Conservation (phyloP, 192 early-diverging fungal species). For the Coemansia sp. region DNA sequence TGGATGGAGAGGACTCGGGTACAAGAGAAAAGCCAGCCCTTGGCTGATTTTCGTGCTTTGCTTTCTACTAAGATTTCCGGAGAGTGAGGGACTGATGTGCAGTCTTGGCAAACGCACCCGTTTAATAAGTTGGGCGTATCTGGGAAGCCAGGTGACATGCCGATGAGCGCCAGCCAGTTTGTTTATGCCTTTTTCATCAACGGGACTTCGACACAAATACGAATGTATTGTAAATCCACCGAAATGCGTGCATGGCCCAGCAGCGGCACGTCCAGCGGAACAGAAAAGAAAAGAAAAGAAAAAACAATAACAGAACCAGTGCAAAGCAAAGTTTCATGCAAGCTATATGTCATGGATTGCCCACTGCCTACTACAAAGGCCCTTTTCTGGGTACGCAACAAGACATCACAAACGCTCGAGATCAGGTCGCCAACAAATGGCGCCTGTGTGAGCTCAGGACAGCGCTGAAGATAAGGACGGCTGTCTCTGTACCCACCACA, state of each 20-base stretch:
- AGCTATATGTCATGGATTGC: neutral
- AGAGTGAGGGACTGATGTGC: neutral
- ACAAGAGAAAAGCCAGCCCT: neutral
- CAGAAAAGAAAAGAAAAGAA: neutral
- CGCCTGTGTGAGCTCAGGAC: neutral
- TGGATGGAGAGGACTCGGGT: neutral
- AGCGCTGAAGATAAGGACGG: neutral
- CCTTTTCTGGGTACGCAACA: neutral
- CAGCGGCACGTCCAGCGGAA: neutral
- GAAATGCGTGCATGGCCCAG: neutral
- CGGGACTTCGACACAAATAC: neutral
- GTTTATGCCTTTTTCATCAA: neutral
- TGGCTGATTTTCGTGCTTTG: neutral
- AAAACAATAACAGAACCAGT: slow-evolving; percentile 8
- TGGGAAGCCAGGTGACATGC: slow-evolving; percentile 2
- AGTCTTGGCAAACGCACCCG: neutral
- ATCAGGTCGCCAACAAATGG: too few species aligned
- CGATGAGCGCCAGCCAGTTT: neutral
- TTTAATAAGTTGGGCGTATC: neutral
- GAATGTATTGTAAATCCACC: neutral
- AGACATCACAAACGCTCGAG: too few species aligned
- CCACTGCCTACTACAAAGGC: neutral
- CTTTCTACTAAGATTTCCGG: neutral
- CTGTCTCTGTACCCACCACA: too few species aligned
- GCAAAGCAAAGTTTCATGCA: too few species aligned